Base-by-base conservation (phyloP, 192 early-diverging fungal species). In the Coemansia sp. region DNA sequence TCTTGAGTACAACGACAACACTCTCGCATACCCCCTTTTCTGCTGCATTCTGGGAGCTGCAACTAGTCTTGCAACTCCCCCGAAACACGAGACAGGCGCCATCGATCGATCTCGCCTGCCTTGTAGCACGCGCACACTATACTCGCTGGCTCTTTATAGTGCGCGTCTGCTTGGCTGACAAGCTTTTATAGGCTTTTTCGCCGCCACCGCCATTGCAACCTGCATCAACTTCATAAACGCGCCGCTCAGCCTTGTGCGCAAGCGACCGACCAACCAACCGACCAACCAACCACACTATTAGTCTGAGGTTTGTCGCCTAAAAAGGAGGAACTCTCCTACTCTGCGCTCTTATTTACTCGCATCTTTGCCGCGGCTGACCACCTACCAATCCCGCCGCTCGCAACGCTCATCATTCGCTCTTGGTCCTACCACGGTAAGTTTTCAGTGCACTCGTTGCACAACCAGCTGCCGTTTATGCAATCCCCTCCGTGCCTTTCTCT, bases 91-190 rank as follows among this genome's bases (percentile, higher is more conserved):
- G 51, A 55, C 51, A 55, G 51, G 26, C 51, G 56, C 21, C 5
- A 37, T 16, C 56, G 56, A 58, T 58, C 56, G 56, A 58, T 58
- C 56, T n/a, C 20, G 33, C 34, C 56, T 36, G 33, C 34, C 33
- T 37, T 23, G 35, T 58, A 16, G 56, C 51, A 55, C 51, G 26
- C 51, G 56, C 56, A 63, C 76, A 79, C 76, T 79, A 79, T 79
- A 73, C 67, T 63, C 37, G 68, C 69, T 71, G 63, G 69, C 50
- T 39, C 58, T 56, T 66, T 59, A 76, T 72, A 78, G 76, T 72
- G 70, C 60, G 20, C 37, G 33, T 21, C 56, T 58, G 56, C 35
- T 23, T 58, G 56, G 63, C 51, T 26, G 50, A 24, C 38, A n/a
- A 28, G 31, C 37, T 56, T 38, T 64, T 38, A 31, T 56, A 26